These are phyloP conservation scores for Cornus kousa DNA, from an alignment of 148 eudicot species.

Conservation along the genomic window DNA sequence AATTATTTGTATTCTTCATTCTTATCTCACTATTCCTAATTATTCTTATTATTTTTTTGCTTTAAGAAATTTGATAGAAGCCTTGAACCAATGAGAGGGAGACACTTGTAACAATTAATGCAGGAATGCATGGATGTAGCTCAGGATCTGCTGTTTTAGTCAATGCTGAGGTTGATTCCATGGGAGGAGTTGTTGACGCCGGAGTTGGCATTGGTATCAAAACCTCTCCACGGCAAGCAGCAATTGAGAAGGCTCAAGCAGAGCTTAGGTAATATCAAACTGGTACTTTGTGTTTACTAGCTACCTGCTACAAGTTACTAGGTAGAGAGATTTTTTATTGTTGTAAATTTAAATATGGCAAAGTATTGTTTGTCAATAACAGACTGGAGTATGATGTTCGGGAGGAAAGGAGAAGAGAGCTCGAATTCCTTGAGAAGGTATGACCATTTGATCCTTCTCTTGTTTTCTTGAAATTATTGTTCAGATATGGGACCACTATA, in stretches of 20 bases:
- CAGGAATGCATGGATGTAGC: conserved; percentile 85
- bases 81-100: conserved; percentile 44
- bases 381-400: conserved; percentile 84
- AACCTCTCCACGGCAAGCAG: conserved; percentile 72
- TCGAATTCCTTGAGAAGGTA: conserved; percentile 96
- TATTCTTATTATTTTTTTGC: not conserved
- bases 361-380: conserved; percentile 31
- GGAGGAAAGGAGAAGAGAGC: conserved; percentile 79
- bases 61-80: conserved; percentile 19
- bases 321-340: not conserved
- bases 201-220: conserved; percentile 67
- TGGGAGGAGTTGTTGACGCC: conserved; percentile 92
- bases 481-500: not conserved
- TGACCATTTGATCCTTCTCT: conserved; percentile 19
- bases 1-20: not conserved
- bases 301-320: not conserved
- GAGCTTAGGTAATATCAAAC: conserved; percentile 63
- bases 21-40: not conserved
- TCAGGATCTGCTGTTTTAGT: conserved; percentile 58
- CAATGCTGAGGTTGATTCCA: conserved; percentile 95
- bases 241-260: conserved; percentile 84
- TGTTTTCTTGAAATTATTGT: not conserved
- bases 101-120: conserved; percentile 36
- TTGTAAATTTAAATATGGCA: conserved; percentile 12
- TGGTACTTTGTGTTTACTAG: conserved; percentile 6